Base-by-base conservation (phyloP, 75 land plant species). In the Pinus tabuliformis region DNA sequence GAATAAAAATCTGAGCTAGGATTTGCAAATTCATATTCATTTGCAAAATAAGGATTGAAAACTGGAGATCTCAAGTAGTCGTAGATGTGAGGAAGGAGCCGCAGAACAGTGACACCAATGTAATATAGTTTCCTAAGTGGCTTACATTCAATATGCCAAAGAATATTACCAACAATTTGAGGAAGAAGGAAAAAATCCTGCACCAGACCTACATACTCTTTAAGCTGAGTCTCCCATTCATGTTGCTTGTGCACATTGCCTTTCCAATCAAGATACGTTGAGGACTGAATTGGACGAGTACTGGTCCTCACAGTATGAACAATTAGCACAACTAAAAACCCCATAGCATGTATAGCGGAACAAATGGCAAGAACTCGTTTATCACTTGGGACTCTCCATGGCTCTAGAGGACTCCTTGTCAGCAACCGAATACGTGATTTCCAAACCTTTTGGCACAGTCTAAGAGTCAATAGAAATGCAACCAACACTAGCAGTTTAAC, bases 131-230 rank as follows among this genome's bases (percentile, higher is more conserved):
- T 84, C 49, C 86, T 78, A 11, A 92, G 81, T 5, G 92, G 92
- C 61, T 86, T 88, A 26, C 86, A 75, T 33, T 82, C 66, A 21
- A 86, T 77, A 58, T 81, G 79, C 91, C 93, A 91, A 13, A 91
- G 4, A 22, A 73, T 18, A 61, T 86, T 87, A 24, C 89, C 93
- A 60, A 89, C 78, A n/a, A 91, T 79, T 63, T 90, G 95, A 58
- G 93, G 95, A 57, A 92, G 85, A 49, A 92, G 78, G 86, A 88
- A 92, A 56, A 90, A 82, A 78, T 91, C 95, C 79, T 92, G 91
- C 56, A 91, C 85, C 42, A 92, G 81, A 56, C 93, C 95, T 2
- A 80, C 73, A 74, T 92, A 91, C 78, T 92, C 89, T 58, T 56
- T 76, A 20, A 75, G 45, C 26, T 66, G 39, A 33, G 54, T 81